These are phyloP conservation scores for Trichoderma sp. DNA, from an alignment of 2,329 filamentous ascomycete species.

Conservation along the genomic window DNA sequence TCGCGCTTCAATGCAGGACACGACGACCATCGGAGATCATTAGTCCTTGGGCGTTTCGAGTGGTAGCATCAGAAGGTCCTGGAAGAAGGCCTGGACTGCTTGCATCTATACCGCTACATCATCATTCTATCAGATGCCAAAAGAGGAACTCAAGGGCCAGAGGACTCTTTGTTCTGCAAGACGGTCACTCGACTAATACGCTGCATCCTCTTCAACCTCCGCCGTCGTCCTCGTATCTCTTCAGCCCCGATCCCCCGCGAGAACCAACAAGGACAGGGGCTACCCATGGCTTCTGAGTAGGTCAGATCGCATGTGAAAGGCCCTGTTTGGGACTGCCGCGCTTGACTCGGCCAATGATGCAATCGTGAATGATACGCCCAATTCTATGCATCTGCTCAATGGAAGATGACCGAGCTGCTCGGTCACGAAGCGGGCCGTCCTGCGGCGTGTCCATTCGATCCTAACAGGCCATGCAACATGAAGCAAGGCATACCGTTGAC, in stretches of 20 bases:
- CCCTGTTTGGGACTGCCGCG: conserved; percentile 15
- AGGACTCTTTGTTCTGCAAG: neutral
- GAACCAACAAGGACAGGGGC: conserved; percentile 9
- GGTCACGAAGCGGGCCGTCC: neutral
- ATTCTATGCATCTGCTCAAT: neutral
- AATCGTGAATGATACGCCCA: neutral
- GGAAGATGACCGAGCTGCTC: conserved; percentile 21
- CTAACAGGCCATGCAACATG: neutral
- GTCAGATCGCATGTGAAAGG: conserved; percentile 24
- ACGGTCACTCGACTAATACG: neutral
- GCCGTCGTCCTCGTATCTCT: neutral
- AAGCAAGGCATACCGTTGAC: conserved; percentile 13
- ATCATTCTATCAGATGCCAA: neutral
- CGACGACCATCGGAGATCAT: neutral
- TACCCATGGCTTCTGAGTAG: neutral
- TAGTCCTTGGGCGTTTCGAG: neutral
- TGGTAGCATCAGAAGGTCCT: conserved; percentile 18
- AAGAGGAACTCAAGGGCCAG: neutral
- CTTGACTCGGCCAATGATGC: conserved; percentile 23
- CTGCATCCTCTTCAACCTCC: neutral
- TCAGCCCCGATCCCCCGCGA: conserved; percentile 2
- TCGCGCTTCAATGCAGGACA: neutral
- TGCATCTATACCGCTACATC: neutral
- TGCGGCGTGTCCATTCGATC: neutral
- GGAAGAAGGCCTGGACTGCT: neutral